A percentile compares a stretch with the other conserved stretches of the same genome.
Evolutionary conservation across 805 yeast genomes (phyloP).

Genomic region (Candida piceae): DNA sequence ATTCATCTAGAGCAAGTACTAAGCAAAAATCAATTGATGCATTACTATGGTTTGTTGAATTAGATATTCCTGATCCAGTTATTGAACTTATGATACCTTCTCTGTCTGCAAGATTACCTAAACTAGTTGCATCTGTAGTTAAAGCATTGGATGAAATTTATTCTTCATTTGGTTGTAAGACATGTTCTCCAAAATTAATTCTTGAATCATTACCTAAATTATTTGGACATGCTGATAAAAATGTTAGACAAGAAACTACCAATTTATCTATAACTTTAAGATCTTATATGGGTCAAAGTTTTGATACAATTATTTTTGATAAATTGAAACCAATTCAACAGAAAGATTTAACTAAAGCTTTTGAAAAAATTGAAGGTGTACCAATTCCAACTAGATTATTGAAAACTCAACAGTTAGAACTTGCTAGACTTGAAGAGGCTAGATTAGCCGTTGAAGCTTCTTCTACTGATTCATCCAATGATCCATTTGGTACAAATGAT

Average conservation of each 20-base stretch:
- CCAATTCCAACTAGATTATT: conserved; percentile 55
- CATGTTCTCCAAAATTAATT: conserved; percentile 52
- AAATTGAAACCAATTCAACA: conserved; percentile 89
- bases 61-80: conserved; percentile 59
- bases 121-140: conserved; percentile 65
- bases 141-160: conserved; percentile 53
- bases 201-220: conserved; percentile 58
- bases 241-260: conserved; percentile 76
- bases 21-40: conserved; percentile 61
- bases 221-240: conserved; percentile 81
- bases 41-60: conserved; percentile 57
- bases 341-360: conserved; percentile 69
- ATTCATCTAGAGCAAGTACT: conserved; percentile 71
- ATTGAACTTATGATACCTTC: conserved; percentile 64
- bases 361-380: conserved; percentile 42
- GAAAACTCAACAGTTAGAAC: conserved; percentile 45
- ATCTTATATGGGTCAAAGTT: conserved; percentile 65
- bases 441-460: conserved; percentile 1
- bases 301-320: conserved; percentile 56
- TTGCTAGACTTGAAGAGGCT: conserved; percentile 20
- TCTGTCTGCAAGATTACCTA: conserved; percentile 63
- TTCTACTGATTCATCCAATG: conserved; percentile 11
- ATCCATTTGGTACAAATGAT: conserved; percentile 23
- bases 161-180: conserved; percentile 56
- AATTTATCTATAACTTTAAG: conserved; percentile 62